Conservation (phyloP, 306 rosid genomes). For the Chamaecrista fasciculata region DNA sequence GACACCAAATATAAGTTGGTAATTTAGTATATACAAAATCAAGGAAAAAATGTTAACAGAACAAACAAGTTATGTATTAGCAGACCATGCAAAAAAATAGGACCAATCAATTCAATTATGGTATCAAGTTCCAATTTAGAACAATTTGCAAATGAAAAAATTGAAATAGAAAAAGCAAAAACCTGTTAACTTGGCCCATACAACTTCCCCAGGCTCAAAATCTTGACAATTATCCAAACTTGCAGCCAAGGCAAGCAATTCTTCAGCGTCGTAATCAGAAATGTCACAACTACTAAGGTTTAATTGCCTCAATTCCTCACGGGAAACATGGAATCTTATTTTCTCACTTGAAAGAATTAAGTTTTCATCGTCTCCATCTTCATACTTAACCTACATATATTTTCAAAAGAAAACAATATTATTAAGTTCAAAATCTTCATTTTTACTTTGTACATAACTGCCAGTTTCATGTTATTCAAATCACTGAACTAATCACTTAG, state of each 20-base stretch:
- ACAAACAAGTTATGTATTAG: neutral
- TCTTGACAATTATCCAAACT: constrained; percentile 86
- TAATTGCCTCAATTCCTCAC: constrained; percentile 72
- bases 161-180: constrained; percentile 33
- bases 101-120: constrained; percentile 4
- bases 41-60: constrained; percentile 12
- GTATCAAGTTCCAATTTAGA: constrained; percentile 12
- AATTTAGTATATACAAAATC: constrained; percentile 13
- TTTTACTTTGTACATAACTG: constrained; percentile 2
- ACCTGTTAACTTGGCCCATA: constrained; percentile 99
- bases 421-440: constrained; percentile 2
- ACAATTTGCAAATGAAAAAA: constrained; percentile 18
- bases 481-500: neutral
- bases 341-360: constrained; percentile 73
- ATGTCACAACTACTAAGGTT: constrained; percentile 64
- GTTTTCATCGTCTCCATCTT: constrained; percentile 77
- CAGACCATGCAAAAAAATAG: neutral
- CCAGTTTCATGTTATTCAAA: constrained; percentile 12
- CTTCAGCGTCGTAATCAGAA: constrained; percentile 70
- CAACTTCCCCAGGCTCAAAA: constrained; percentile 81
- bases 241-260: constrained; percentile 94
- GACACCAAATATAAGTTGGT: constrained; percentile 13
- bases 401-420: constrained; percentile 22
- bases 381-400: constrained; percentile 74
- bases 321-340: constrained; percentile 69